Conservation (phyloP, 805 yeast species). For the Lipomyces starkeyi region DNA sequence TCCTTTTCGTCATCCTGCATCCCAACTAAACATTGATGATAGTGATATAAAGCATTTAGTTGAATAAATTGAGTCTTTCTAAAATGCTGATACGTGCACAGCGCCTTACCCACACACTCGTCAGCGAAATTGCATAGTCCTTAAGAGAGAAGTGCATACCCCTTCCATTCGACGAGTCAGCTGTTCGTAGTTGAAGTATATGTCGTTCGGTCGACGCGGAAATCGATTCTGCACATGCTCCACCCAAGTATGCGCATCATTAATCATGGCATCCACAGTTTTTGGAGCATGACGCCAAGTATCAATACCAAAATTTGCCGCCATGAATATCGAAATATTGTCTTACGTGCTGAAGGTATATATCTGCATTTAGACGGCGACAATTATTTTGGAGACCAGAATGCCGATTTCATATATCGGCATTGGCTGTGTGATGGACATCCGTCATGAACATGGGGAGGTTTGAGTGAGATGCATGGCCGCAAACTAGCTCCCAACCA, state of each 20-base stretch:
- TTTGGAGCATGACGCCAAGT: not conserved
- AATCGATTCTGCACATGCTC: slow-evolving; percentile 17
- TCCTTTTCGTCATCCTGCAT: not conserved
- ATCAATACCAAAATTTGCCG: not conserved
- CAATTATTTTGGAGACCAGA: too few relatives aligned
- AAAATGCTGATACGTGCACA: slow-evolving; percentile 12
- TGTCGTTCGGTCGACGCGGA: slow-evolving; percentile 18
- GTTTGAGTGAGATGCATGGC: too few relatives aligned
- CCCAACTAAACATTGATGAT: slow-evolving; percentile 11
- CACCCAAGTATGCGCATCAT: slow-evolving; percentile 16
- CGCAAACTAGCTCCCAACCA: too few relatives aligned
- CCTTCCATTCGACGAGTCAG: slow-evolving; percentile 6
- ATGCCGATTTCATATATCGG: too few relatives aligned
- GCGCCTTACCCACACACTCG: slow-evolving; percentile 1
- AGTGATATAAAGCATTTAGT: slow-evolving; percentile 12
- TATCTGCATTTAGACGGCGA: too few relatives aligned
- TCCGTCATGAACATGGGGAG: too few relatives aligned
- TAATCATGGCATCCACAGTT: not conserved
- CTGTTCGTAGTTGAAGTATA: slow-evolving; percentile 10
- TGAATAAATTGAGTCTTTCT: not conserved
- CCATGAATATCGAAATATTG: not conserved
- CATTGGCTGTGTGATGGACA: too few relatives aligned
- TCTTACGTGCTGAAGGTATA: too few relatives aligned
- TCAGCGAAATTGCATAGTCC: not conserved
- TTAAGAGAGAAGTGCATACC: not conserved